A percentile compares a stretch with the other conserved stretches of the same genome.
Conservation (phyloP, 139 green algal genomes). For the Micromonas commoda region DNA sequence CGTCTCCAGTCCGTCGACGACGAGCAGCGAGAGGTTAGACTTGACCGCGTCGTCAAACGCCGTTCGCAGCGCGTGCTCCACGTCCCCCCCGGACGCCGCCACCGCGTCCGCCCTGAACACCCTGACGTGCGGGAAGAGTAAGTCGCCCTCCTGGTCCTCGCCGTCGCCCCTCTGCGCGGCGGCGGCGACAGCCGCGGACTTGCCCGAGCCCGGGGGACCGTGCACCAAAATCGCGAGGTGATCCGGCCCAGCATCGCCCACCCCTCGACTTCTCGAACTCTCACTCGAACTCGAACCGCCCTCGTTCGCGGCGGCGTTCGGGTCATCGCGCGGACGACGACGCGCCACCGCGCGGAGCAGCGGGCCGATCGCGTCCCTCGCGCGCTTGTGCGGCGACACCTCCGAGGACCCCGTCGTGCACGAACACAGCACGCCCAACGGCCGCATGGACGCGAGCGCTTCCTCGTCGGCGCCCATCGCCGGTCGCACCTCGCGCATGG, state of each 20-base stretch:
- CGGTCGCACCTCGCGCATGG: conserved; percentile 23
- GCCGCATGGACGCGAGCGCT: conserved; percentile 10
- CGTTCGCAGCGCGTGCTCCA: conserved; percentile 43
- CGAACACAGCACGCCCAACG: not conserved
- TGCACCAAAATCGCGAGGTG: conserved; percentile 15
- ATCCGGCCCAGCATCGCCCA: not conserved
- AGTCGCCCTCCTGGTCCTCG: not conserved
- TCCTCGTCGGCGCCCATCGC: conserved; percentile 3
- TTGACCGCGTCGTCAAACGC: conserved; percentile 34
- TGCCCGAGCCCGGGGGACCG: conserved; percentile 29
- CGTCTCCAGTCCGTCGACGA: conserved; percentile 31
- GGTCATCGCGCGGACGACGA: not conserved
- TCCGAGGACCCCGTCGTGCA: not conserved
- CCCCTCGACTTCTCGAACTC: too few species aligned
- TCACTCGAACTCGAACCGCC: too few species aligned
- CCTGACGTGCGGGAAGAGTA: conserved; percentile 31
- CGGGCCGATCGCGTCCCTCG: not conserved
- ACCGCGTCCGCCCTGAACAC: conserved; percentile 30
- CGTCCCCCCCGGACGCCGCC: not conserved
- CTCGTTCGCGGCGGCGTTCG: not conserved
- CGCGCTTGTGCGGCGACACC: not conserved
- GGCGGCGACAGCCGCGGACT: conserved; percentile 33
- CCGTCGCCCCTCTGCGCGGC: not conserved
- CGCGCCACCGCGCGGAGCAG: not conserved
- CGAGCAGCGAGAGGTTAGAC: not conserved